These are phyloP conservation scores for Nicotiana attenuata DNA, from an alignment of 257 asterid species.

Conservation along the genomic window DNA sequence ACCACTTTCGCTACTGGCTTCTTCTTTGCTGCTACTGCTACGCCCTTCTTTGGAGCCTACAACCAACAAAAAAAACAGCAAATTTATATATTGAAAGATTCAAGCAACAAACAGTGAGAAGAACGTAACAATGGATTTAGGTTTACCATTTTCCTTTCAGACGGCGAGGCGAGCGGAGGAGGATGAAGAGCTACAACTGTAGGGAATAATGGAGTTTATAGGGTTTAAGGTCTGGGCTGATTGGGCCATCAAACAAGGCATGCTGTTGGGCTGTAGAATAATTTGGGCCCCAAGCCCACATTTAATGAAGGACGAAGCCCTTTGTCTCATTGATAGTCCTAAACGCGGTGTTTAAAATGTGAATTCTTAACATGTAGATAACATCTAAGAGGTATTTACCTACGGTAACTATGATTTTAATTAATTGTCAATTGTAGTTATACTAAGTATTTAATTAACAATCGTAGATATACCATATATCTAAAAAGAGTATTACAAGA, in stretches of 20 bases:
- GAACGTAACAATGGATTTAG: not conserved
- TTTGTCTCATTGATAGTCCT: too few relatives aligned
- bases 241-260: not conserved
- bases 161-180: not conserved
- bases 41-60: constrained; percentile 24
- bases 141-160: not conserved
- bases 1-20: constrained; percentile 13
- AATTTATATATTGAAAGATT: too few relatives aligned
- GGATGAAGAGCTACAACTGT: not conserved
- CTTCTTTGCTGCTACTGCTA: constrained; percentile 14
- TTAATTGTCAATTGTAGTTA: too few relatives aligned
- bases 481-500: too few relatives aligned
- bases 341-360: too few relatives aligned
- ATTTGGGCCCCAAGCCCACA: not conserved
- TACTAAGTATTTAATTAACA: too few relatives aligned
- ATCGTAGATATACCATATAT: too few relatives aligned
- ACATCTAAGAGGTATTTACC: too few relatives aligned
- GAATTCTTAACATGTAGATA: too few relatives aligned
- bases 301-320: too few relatives aligned
- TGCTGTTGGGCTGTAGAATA: not conserved
- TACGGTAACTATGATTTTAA: too few relatives aligned
- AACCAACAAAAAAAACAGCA: not conserved
- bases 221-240: not conserved
- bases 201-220: not conserved
- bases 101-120: not conserved